Conservation (phyloP, 371 early-diverging fungal species). For the Mucor sp. region DNA sequence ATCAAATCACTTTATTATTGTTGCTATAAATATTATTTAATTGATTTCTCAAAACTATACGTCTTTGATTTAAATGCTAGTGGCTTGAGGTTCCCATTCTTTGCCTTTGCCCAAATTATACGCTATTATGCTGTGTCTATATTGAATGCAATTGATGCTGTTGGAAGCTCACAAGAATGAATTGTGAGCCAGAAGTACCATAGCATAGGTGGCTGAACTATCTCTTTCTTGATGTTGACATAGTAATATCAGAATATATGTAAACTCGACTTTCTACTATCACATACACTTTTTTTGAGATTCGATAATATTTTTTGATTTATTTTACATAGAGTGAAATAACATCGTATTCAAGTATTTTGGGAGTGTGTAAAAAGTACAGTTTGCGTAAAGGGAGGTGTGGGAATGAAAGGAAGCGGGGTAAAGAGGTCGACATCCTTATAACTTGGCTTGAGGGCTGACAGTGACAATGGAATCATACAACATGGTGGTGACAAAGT, state of each 20-base stretch:
- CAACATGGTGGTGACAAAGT: constrained; percentile 88
- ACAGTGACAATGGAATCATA: constrained; percentile 73
- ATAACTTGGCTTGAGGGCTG: constrained; percentile 24
- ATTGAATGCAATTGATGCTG: too few species aligned
- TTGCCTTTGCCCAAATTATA: too few species aligned
- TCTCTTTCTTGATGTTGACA: too few species aligned
- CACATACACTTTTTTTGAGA: too few species aligned
- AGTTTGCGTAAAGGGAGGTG: background rate
- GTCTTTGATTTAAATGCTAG: too few species aligned
- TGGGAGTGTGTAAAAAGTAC: background rate
- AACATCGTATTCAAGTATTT: background rate
- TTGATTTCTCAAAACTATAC: background rate
- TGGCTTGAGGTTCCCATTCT: too few species aligned
- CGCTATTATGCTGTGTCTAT: too few species aligned
- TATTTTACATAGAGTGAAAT: background rate
- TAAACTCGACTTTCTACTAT: too few species aligned
- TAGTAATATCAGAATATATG: too few species aligned
- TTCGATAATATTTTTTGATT: background rate
- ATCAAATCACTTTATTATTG: background rate
- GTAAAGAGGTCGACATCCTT: constrained; percentile 8
- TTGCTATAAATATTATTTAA: background rate
- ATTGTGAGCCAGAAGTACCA: too few species aligned
- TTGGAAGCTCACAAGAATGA: too few species aligned
- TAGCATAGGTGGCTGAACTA: too few species aligned
- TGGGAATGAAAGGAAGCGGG: background rate